Conservation (phyloP, 176 grass and related monocot species). For the Paspalum vaginatum region DNA sequence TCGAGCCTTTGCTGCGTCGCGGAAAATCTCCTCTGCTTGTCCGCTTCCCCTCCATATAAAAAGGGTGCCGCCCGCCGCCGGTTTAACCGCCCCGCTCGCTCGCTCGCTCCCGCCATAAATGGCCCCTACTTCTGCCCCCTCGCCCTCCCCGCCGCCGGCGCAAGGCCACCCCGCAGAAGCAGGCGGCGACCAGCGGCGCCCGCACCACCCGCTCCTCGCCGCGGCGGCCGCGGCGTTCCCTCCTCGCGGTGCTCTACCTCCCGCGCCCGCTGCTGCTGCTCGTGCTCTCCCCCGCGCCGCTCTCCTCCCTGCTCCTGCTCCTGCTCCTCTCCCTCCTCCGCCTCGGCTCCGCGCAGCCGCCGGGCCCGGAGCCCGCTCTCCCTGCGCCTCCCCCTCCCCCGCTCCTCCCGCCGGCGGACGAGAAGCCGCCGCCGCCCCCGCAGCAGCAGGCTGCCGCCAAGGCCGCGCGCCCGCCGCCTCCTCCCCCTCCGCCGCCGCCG, state of each 20-base stretch:
- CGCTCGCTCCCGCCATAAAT: conserved; percentile 50
- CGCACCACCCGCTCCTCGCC: conserved; percentile 57
- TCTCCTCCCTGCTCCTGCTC: conserved; percentile 61
- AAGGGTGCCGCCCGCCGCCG: not conserved
- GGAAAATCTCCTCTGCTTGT: not conserved
- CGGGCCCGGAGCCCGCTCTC: not conserved
- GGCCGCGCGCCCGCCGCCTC: not conserved
- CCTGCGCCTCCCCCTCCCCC: not conserved
- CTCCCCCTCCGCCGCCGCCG: not conserved
- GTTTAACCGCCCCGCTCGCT: conserved; percentile 26
- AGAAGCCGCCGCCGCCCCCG: not conserved
- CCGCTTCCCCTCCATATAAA: conserved; percentile 7
- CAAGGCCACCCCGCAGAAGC: not conserved
- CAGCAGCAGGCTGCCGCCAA: conserved; percentile 13
- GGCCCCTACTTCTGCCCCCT: conserved; percentile 30
- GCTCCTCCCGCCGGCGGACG: not conserved
- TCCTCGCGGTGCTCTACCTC: conserved; percentile 76
- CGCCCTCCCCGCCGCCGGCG: conserved; percentile 10
- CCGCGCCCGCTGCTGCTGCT: conserved; percentile 61
- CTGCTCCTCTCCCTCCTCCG: conserved; percentile 63
- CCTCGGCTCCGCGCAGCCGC: conserved; percentile 49
- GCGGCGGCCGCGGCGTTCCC: conserved; percentile 44
- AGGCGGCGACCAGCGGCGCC: not conserved
- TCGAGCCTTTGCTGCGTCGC: not conserved
- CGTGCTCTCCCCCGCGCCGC: conserved; percentile 62